These are phyloP conservation scores for Babesia bigemina DNA, from an alignment of 169 alveolate genomes.

Conservation along the genomic window DNA sequence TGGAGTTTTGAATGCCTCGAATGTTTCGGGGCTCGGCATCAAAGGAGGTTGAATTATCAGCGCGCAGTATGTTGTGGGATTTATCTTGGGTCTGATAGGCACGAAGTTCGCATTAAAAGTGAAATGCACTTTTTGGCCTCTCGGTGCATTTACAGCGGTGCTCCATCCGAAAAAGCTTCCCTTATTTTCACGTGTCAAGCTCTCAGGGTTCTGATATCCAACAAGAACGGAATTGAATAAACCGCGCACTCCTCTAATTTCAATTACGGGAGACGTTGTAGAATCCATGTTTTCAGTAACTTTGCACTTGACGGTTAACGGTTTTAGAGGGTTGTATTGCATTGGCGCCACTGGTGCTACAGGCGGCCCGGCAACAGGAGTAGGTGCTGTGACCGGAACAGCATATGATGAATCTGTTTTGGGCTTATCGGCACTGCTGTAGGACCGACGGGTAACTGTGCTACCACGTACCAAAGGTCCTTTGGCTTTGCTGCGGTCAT, in stretches of 20 bases:
- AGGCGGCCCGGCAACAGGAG: too few relatives aligned
- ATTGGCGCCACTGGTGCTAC: too few relatives aligned
- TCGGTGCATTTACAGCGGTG: conserved; percentile 8
- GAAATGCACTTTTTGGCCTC: conserved; percentile 17
- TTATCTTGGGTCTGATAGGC: conserved; percentile 18
- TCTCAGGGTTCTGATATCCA: conserved; percentile 53
- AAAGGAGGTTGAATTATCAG: conserved; percentile 59
- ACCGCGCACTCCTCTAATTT: conserved; percentile 28
- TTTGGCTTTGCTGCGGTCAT: conserved; percentile 14
- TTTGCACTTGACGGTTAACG: conserved; percentile 11
- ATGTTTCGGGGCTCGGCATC: conserved; percentile 13
- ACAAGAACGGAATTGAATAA: conserved; percentile 47
- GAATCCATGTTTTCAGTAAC: conserved; percentile 2
- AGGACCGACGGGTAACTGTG: not conserved
- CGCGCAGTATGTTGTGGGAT: conserved; percentile 63
- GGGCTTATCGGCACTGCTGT: too few relatives aligned
- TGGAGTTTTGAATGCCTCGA: conserved; percentile 34
- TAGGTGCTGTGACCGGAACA: too few relatives aligned
- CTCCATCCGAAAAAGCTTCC: conserved; percentile 70
- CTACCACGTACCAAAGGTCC: conserved; percentile 11
- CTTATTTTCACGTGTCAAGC: conserved; percentile 47
- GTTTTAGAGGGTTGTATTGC: not conserved
- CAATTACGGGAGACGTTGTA: conserved; percentile 38
- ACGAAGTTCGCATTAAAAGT: conserved; percentile 51
- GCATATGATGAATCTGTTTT: too few relatives aligned